These are phyloP conservation scores for Saccharum hybrid DNA, from an alignment of 202 grass and related monocot species.

Conservation along the genomic window DNA sequence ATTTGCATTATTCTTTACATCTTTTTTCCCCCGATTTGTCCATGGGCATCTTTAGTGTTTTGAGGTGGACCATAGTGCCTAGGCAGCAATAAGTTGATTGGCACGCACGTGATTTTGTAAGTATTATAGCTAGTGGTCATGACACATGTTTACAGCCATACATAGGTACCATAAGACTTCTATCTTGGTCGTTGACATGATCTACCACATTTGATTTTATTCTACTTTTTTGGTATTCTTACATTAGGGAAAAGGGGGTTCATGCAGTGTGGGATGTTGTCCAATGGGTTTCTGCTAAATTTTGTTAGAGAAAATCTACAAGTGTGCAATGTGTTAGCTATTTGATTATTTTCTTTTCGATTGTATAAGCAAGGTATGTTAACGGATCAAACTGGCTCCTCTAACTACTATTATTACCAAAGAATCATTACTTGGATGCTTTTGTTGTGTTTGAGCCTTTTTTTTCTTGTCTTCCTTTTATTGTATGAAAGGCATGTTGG, in stretches of 20 bases:
- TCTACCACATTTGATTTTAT: constrained; percentile 23
- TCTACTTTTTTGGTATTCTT: constrained; percentile 11
- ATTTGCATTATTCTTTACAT: constrained; percentile 21
- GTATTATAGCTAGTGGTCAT: constrained; percentile 20
- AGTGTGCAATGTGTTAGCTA: background rate
- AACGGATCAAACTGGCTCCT: background rate
- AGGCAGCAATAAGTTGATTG: background rate
- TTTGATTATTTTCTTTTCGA: background rate
- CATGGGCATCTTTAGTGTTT: constrained; percentile 4
- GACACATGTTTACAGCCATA: constrained; percentile 27
- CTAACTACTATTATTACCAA: background rate
- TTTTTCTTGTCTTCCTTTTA: background rate
- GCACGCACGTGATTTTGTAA: background rate
- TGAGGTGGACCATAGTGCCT: background rate
- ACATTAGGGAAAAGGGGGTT: background rate
- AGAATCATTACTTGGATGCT: background rate
- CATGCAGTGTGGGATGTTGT: background rate
- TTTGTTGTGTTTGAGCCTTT: background rate
- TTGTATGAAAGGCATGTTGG: background rate
- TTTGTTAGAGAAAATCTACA: background rate
- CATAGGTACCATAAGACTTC: constrained; percentile 27
- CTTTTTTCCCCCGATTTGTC: too few species aligned
- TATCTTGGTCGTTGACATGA: constrained; percentile 25
- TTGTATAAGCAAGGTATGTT: constrained; percentile 14
- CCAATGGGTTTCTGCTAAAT: background rate